These are phyloP conservation scores for Ophiosphaerella narmari DNA, from an alignment of 2,329 filamentous ascomycete genomes.

Conservation along the genomic window DNA sequence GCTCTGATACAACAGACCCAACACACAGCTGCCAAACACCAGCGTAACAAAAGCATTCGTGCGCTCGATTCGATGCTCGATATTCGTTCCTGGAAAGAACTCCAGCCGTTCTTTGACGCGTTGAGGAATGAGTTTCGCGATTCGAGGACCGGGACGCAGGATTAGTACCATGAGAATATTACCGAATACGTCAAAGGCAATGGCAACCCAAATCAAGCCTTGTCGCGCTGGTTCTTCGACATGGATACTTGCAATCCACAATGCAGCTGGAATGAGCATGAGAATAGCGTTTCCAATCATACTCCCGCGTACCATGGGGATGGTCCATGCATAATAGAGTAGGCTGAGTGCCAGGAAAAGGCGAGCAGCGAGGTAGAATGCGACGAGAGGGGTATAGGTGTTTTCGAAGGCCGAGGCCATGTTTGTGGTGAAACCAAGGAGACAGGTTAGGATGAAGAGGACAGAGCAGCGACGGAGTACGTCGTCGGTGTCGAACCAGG, in stretches of 20 bases:
- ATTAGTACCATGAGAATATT: constrained; percentile 50
- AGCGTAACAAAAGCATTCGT: constrained; percentile 68
- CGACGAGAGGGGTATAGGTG: constrained; percentile 63
- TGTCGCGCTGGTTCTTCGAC: constrained; percentile 60
- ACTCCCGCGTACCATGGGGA: constrained; percentile 63
- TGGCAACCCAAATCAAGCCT: constrained; percentile 61
- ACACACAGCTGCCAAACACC: constrained; percentile 67
- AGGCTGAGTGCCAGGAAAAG: constrained; percentile 59
- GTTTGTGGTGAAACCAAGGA: constrained; percentile 67
- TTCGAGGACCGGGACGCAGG: constrained; percentile 27
- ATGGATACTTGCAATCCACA: constrained; percentile 67
- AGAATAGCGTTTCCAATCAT: constrained; percentile 58
- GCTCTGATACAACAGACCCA: constrained; percentile 65
- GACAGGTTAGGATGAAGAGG: constrained; percentile 64
- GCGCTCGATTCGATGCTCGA: constrained; percentile 68
- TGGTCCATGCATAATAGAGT: constrained; percentile 51
- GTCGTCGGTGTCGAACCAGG: constrained; percentile 67
- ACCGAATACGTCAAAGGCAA: constrained; percentile 60
- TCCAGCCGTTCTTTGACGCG: constrained; percentile 54
- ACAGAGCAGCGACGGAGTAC: constrained; percentile 63
- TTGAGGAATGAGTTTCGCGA: constrained; percentile 8
- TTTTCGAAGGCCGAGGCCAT: constrained; percentile 59
- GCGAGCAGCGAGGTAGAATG: constrained; percentile 63
- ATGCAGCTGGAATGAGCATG: constrained; percentile 53
- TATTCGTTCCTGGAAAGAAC: constrained; percentile 66